Conservation (phyloP, 148 eudicot genomes). For the Bassia scoparia region DNA sequence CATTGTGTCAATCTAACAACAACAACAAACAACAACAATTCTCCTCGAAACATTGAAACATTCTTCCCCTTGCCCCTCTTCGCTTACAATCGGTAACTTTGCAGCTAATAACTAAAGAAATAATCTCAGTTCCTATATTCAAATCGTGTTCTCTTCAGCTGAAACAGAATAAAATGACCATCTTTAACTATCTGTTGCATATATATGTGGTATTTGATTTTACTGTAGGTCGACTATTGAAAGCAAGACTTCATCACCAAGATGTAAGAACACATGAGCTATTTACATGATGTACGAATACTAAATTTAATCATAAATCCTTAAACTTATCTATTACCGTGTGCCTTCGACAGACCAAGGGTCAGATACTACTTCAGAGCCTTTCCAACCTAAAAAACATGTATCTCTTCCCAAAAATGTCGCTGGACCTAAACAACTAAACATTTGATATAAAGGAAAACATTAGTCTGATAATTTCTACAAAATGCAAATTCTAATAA, state of each 20-base stretch:
- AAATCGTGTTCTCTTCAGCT: neutral
- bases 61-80: slow-evolving; percentile 49
- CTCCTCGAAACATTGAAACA: slow-evolving; percentile 55
- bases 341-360: slow-evolving; percentile 34
- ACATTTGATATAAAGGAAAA: no score
- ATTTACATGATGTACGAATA: neutral
- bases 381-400: slow-evolving; percentile 37
- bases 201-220: neutral
- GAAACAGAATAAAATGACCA: neutral
- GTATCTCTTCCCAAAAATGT: slow-evolving; percentile 41
- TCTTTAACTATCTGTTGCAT: neutral
- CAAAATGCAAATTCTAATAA: no score
- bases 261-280: slow-evolving; percentile 22
- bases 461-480: no score
- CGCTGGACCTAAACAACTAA: slow-evolving; percentile 32
- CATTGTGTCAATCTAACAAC: slow-evolving; percentile 37
- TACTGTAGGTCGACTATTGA: slow-evolving; percentile 28
- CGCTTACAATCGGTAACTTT: slow-evolving; percentile 42
- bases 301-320: neutral
- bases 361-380: slow-evolving; percentile 24
- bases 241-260: slow-evolving; percentile 33
- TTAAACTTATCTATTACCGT: neutral
- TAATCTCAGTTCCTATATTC: neutral
- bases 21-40: no score
- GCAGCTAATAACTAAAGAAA: neutral